Conservation (phyloP, 495 filamentous ascomycete species). For the Glarea lozoyensis region DNA sequence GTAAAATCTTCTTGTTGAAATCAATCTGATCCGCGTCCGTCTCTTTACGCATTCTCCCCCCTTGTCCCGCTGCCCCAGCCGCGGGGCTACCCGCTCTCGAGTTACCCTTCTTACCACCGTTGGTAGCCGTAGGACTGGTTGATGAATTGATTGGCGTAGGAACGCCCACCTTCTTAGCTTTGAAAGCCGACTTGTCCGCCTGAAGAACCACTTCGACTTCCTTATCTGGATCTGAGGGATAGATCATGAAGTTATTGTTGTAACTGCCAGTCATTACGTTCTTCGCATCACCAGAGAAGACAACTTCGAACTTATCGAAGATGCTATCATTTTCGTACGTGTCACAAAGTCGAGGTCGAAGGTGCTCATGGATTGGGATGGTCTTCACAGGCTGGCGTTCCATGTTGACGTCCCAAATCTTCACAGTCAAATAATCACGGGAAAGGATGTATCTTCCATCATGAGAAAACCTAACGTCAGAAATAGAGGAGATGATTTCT, state of each 20-base stretch:
- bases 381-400: slow-evolving; percentile 95
- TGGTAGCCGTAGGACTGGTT: slow-evolving; percentile 55
- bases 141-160: slow-evolving; percentile 90
- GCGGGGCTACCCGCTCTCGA: slow-evolving; percentile 87
- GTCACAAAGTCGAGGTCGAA: slow-evolving; percentile 89
- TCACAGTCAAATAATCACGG: slow-evolving; percentile 94
- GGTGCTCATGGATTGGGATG: slow-evolving; percentile 96
- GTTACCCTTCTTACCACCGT: slow-evolving; percentile 65
- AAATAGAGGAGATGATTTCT: slow-evolving; percentile 98
- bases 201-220: slow-evolving; percentile 96
- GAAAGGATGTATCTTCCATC: slow-evolving; percentile 97
- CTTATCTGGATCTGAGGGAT: slow-evolving; percentile 88
- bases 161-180: slow-evolving; percentile 98
- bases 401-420: slow-evolving; percentile 99
- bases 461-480: slow-evolving; percentile 92
- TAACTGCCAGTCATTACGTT: slow-evolving; percentile 99
- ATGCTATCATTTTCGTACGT: slow-evolving; percentile 99
- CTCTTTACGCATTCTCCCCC: slow-evolving; percentile 95
- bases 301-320: slow-evolving; percentile 99
- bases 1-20: slow-evolving; percentile 99
- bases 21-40: slow-evolving; percentile 99
- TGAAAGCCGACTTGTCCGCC: slow-evolving; percentile 98
- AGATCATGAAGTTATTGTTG: slow-evolving; percentile 99
- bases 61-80: slow-evolving; percentile 62
- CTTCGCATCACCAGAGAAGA: slow-evolving; percentile 95